Base-by-base conservation (phyloP, 2,329 filamentous ascomycete genomes). In the Beauveria sp. region DNA sequence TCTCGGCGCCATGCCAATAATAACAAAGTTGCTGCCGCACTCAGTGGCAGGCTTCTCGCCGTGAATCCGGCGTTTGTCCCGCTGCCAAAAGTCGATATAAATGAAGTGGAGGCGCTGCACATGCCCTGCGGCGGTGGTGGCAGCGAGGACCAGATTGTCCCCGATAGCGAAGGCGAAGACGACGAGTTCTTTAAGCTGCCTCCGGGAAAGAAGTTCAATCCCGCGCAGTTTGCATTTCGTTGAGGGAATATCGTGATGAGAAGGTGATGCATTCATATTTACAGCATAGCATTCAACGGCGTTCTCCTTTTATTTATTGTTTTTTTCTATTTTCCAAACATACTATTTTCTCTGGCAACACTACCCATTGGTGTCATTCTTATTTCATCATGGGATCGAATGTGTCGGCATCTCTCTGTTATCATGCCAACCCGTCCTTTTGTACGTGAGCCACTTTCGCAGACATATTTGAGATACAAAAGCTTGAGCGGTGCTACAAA, bases 121-220 rank as follows among this genome's bases (percentile, higher is more conserved):
- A 68, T 67, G 58, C 63, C 73, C 12, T 64, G 72, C 6, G 59
- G 38, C 14, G 63, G 72, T 5, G 51, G 38, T 55, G 83, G 83
- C 16, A 86, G 83, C 66, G 83, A 86, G 67, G 83, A 86, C 61
- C 76, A 82, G 60, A 78, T 86, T 63, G 70, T 81, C 16, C 78
- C 79, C 28, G 81, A 81, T 68, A 83, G 81, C 63, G 79, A 81
- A 62, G 78, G 67, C 20, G 80, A 81, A 60, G 63, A 70, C 10
- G 76, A 78, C 40, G 65, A 69, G 2, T 70, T 71, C 3, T 64
- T 64, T 8, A 64, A 64, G 8, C 66, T 67, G 1, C 65, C 71
- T 3, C 38, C 51, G 7, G 46, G 30, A 7, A 73, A 65, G 54
- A 76, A 73, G 46, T 68, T 83, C 26, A 72, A 84, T 62, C 70